Evolutionary conservation across 2,329 filamentous ascomycete species (phyloP).

Genomic region (Fusarium robinianum): DNA sequence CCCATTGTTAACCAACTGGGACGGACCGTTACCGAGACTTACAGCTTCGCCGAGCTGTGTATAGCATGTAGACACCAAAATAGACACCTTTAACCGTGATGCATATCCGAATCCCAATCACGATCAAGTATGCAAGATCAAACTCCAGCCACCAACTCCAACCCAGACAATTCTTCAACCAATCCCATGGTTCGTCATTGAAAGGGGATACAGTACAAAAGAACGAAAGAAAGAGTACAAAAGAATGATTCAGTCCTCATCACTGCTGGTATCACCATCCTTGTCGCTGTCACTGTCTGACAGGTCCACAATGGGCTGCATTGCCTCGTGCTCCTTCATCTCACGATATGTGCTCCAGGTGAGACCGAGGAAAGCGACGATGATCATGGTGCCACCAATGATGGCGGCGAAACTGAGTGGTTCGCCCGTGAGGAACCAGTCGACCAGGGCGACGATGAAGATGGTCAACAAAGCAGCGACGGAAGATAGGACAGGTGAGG

Average conservation of each 20-base stretch:
- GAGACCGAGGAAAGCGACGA: constrained; percentile 82
- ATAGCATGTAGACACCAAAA: constrained; percentile 12
- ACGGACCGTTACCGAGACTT: neutral
- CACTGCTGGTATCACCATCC: constrained; percentile 47
- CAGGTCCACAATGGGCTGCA: constrained; percentile 54
- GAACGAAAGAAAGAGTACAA: constrained; percentile 5
- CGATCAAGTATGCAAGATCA: constrained; percentile 12
- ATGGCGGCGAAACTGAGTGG: constrained; percentile 76
- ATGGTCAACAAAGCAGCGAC: constrained; percentile 95
- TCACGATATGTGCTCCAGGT: constrained; percentile 93
- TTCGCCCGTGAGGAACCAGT: constrained; percentile 83
- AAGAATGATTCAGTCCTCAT: constrained; percentile 28
- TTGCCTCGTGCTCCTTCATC: constrained; percentile 80
- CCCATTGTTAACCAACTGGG: constrained; percentile 4
- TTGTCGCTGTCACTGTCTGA: constrained; percentile 55
- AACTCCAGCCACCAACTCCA: constrained; percentile 6
- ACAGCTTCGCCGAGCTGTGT: constrained; percentile 3
- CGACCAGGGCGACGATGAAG: constrained; percentile 90
- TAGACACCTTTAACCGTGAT: constrained; percentile 24
- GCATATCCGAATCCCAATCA: constrained; percentile 15
- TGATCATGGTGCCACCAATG: constrained; percentile 82
- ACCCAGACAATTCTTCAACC: constrained; percentile 5
- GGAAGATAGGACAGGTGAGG: constrained; percentile 87
- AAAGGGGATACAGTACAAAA: constrained; percentile 4
- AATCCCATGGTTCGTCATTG: neutral